These are phyloP conservation scores for Striga asiatica DNA, from an alignment of 257 asterid species.

Conservation along the genomic window DNA sequence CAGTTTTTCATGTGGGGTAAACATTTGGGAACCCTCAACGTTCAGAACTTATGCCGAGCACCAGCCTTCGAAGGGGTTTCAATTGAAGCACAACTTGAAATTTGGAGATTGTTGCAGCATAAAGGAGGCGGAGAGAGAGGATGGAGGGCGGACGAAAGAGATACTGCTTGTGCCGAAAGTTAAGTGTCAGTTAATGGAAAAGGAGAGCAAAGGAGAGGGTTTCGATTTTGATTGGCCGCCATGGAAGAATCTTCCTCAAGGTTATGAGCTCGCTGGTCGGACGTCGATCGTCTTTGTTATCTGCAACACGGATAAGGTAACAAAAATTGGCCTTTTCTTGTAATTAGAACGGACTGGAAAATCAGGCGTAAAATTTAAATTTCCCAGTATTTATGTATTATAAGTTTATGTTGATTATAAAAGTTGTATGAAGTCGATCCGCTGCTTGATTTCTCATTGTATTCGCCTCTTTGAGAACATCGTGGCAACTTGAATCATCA, in stretches of 20 bases:
- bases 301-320: constrained; percentile 97
- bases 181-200: constrained; percentile 35
- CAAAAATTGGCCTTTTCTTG: not conserved
- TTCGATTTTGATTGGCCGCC: constrained; percentile 67
- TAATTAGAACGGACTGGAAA: not conserved
- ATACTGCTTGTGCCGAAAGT: constrained; percentile 27
- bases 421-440: no score
- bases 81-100: constrained; percentile 26
- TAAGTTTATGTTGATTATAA: no score
- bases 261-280: constrained; percentile 85
- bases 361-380: not conserved
- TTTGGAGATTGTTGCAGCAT: constrained; percentile 55
- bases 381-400: no score
- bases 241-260: constrained; percentile 79
- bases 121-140: constrained; percentile 46
- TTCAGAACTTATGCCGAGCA: constrained; percentile 16
- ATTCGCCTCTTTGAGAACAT: no score
- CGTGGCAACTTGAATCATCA: no score
- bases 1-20: constrained; percentile 13
- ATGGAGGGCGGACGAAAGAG: constrained; percentile 24
- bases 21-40: constrained; percentile 34
- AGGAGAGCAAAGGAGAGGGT: constrained; percentile 30
- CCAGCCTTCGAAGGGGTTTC: constrained; percentile 17
- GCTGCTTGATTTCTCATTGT: no score
- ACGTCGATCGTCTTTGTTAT: constrained; percentile 85